A percentile compares a stretch with the other conserved stretches of the same genome.
Evolutionary conservation across 768 basidiomycete species (phyloP).

Genomic region (Naematelia encephala): DNA sequence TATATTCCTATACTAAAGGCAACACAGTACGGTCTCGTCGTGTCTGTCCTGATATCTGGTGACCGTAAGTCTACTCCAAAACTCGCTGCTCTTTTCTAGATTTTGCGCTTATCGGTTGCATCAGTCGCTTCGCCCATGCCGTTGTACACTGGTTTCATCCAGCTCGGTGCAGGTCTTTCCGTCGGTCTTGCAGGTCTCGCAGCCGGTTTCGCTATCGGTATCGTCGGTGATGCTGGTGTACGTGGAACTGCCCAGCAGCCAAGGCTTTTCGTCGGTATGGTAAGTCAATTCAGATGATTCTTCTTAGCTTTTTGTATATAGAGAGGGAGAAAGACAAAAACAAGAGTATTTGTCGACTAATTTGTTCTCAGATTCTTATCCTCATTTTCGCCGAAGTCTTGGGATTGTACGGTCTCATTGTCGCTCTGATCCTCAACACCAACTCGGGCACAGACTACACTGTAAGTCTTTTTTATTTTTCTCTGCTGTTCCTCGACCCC

Average conservation of each 20-base stretch:
- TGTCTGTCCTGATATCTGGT: slow-evolving; percentile 91
- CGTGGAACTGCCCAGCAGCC: slow-evolving; percentile 97
- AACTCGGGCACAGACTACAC: slow-evolving; percentile 41
- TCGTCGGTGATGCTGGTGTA: slow-evolving; percentile 98
- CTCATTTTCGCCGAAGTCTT: slow-evolving; percentile 77
- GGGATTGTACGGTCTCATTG: slow-evolving; percentile 92
- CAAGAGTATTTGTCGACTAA: too few species aligned
- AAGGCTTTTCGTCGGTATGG: slow-evolving; percentile 87
- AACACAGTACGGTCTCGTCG: slow-evolving; percentile 85
- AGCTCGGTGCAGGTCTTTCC: slow-evolving; percentile 73
- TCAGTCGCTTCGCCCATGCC: slow-evolving; percentile 74
- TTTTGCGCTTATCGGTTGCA: not conserved
- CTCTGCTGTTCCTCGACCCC: not conserved
- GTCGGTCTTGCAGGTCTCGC: slow-evolving; percentile 78
- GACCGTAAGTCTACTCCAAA: slow-evolving; percentile 61
- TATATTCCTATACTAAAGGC: not conserved
- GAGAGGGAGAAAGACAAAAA: too few species aligned
- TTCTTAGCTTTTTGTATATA: too few species aligned
- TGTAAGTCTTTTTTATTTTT: slow-evolving; percentile 20
- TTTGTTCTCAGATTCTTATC: slow-evolving; percentile 68
- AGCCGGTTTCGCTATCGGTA: slow-evolving; percentile 63
- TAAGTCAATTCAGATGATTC: slow-evolving; percentile 29
- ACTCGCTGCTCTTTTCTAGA: not conserved
- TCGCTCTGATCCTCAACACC: slow-evolving; percentile 94
- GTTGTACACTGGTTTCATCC: slow-evolving; percentile 70